Base-by-base conservation (phyloP, 2,329 filamentous ascomycete species). In the Penicillium sp. region DNA sequence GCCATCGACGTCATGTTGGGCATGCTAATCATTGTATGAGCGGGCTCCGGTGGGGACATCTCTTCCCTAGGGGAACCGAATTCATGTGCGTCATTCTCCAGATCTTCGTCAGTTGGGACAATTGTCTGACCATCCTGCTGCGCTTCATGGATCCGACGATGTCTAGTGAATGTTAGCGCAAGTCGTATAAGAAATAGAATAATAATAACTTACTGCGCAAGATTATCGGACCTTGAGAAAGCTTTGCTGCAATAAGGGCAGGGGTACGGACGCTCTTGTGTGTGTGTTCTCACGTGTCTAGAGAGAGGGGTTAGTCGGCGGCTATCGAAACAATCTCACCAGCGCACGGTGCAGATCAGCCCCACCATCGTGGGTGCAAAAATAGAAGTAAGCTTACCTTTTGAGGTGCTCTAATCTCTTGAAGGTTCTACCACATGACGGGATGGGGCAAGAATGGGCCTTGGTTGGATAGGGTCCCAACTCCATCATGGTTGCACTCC, bases 391-490 rank as follows among this genome's bases (percentile, higher is more conserved):
- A 67, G 49, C 89, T 86, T 91, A 96, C 91, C 93, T 88, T 85
- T 99, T 99, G 73, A 99, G 87, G 81, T 99, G 94, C 81, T 99
- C 94, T 81, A 99, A 86, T 78, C 94, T 89, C 87, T 99, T 99
- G 85, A 99, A 99, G 62, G 97, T 85, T 71, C 94, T 89, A 54
- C 94, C 94, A 75, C 94, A 99, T 55, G 93, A 95, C 29, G 94
- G 94, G 71, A 99, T 99, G n/a, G 94, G 94, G 81, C 94, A 99
- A 2, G 93, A 97, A 78, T 99, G 94, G 41, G 93, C 96, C 78
- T 99, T 99, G 73, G 96, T 91, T 51, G 94, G 92, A 74, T 97
- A 97, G 15, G 95, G 94, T 33, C 91, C 92, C 62, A 97, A 85
- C 76, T 99, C 94, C 89, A 95, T 95, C 77, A 95, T 90, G 4